Evolutionary conservation across 2,329 filamentous ascomycete species (phyloP), one percentile per base, ranked within the genome.

Genomic region (Xylaria polymorpha): DNA sequence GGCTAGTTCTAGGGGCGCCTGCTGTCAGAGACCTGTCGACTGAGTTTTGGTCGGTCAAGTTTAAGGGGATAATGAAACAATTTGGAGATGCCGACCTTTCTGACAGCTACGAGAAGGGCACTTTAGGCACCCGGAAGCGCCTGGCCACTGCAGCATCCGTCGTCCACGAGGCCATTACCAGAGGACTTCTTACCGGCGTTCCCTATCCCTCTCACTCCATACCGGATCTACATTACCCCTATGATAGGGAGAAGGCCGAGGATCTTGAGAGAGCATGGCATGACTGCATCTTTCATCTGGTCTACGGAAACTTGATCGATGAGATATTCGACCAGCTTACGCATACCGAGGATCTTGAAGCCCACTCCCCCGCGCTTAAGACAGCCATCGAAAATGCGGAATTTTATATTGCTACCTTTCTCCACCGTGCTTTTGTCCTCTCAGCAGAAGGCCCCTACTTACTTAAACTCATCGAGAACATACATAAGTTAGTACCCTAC

Each of bases 41-140:
- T 1, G 86, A 87, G 3, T 93, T 92, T 79, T 94, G 91, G 90
- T 84, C 83, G 41, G 82, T 84, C n/a, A 85, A 87, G 53, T 82
- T 91, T 29, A 85, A 88, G 72, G 85, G 85, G 1, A 79, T 93
- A 18, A 82, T 93, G 73, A 81, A 83, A 73, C 85, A 88, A 74
- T 82, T 95, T 63, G 89, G 86, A 9, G 85, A 89, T 39, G 91
- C 89, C 1, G 88, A 93, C 60, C 82, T 95, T 39, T 94, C 91
- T 1, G 92, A 95, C 79, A 94, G 91, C 77, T 95, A 94, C 75
- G 92, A 95, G 78, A 94, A 94, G 79, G 92, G 91, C 15, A 85
- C 88, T 0, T 81, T 95, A 72, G 92, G 92, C 0, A 89, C 90
- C 68, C 85, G 92, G 61, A 94, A 94, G 81, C 92, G 91, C 22